Base-by-base conservation (phyloP, 768 basidiomycete genomes). In the Tylopilus intermedius region DNA sequence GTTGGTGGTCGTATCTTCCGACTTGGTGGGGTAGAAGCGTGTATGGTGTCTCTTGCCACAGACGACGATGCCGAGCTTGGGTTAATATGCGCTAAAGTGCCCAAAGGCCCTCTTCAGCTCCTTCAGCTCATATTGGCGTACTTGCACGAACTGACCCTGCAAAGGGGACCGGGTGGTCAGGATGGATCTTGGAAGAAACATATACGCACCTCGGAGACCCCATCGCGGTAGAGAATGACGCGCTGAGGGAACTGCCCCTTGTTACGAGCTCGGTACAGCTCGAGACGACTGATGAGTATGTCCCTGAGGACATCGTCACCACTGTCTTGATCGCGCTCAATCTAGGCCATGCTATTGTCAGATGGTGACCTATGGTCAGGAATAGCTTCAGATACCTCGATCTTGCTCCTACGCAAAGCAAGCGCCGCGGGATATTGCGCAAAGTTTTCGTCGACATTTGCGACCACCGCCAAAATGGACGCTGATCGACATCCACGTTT, bases 141-240 rank as follows among this genome's bases (percentile, higher is more conserved):
- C 78, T 32, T 66, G 73, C 6, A 59, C 44, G 47, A 76, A 81
- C 65, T 80, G 80, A 6, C 79, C 77, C 71, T 79, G 41, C 29
- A 51, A 15, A 22, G 21, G 27, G 29, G 37, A 47, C 11, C 21
- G n/a, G 13, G n/a, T 8, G 14, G 8, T 35, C 30, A 7, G 18
- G 29, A 51, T 21, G 41, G 42, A 44, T 24, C n/a, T 22, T 3
- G 18, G 21, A 45, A 32, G n/a, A 3, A 22, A 40, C 13, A 43
- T 15, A 45, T 14, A 51, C 71, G 22, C 41, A 86, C 88, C 71
- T 90, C 88, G 1, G 88, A 89, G 13, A 91, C 88, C 37, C 90
- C 90, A 62, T 91, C 90, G 2, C 79, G 73, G 57, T 76, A 81
- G 5, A 81, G 68, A 26, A 81, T 57, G 8, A 81, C 67, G 2